Evolutionary conservation across 352 stramenopile genomes (phyloP).

Genomic region (Phytophthora cajani): DNA sequence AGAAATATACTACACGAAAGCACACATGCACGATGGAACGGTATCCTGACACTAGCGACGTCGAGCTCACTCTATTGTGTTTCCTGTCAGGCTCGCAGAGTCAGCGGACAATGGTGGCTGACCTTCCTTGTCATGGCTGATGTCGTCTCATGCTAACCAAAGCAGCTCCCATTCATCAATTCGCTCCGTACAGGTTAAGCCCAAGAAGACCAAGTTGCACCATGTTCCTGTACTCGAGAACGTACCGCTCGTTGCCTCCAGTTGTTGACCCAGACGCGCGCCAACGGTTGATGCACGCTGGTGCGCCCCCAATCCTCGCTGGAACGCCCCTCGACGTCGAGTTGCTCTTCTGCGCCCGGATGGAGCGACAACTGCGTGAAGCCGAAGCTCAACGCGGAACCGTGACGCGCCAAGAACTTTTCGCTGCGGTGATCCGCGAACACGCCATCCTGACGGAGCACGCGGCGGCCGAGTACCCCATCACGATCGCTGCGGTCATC

Average conservation of each 20-base stretch:
- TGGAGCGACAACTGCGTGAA: slow-evolving; percentile 19
- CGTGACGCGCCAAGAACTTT: slow-evolving; percentile 13
- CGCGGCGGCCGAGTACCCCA: slow-evolving; percentile 9
- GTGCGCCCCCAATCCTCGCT: slow-evolving; percentile 8
- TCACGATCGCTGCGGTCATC: slow-evolving; percentile 9
- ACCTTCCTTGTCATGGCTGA: background rate
- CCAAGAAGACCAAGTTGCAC: slow-evolving; percentile 1
- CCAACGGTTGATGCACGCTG: slow-evolving; percentile 18
- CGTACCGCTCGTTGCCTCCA: slow-evolving; percentile 9
- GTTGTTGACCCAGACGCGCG: slow-evolving; percentile 9
- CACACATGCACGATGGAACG: background rate
- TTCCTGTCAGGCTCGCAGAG: background rate
- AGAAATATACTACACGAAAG: slow-evolving; percentile 33
- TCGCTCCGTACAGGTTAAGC: background rate
- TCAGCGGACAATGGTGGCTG: background rate
- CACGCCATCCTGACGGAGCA: slow-evolving; percentile 14
- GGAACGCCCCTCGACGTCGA: slow-evolving; percentile 14
- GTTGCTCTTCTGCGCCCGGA: slow-evolving; percentile 11
- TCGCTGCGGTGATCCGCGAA: slow-evolving; percentile 11
- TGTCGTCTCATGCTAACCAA: background rate
- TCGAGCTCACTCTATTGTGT: background rate
- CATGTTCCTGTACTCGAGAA: slow-evolving; percentile 22
- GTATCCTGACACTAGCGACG: background rate
- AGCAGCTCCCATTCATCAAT: background rate
- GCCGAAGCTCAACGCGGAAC: slow-evolving; percentile 12